Evolutionary conservation across 1,284 basidiomycete genomes (phyloP).

Genomic region (Pisolithus thermaeus): DNA sequence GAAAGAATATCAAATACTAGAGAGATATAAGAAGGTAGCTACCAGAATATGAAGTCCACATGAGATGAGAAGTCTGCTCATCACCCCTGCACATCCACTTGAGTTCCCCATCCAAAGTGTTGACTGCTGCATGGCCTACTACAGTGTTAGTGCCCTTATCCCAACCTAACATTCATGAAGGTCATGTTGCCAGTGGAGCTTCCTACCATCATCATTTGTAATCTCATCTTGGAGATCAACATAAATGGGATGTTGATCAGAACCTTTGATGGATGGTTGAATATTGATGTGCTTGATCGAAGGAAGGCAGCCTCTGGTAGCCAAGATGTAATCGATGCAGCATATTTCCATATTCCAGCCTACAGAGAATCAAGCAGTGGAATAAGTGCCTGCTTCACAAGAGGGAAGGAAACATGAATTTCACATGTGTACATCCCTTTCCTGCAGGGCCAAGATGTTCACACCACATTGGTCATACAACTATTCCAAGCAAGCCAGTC

Average conservation of each 20-base stretch:
- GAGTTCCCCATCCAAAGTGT: too few relatives aligned
- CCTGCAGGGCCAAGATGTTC: slow-evolving; percentile 75
- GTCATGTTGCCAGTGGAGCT: too few relatives aligned
- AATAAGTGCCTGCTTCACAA: slow-evolving; percentile 2
- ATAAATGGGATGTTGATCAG: slow-evolving; percentile 95
- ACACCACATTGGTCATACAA: slow-evolving; percentile 76
- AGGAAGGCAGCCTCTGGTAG: slow-evolving; percentile 78
- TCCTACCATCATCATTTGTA: slow-evolving; percentile 46
- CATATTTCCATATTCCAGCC: slow-evolving; percentile 95
- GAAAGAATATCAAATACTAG: too few relatives aligned
- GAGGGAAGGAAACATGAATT: slow-evolving; percentile 23
- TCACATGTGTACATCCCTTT: slow-evolving; percentile 80
- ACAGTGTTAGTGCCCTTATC: too few relatives aligned
- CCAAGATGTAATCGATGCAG: slow-evolving; percentile 90
- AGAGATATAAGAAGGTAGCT: too few relatives aligned
- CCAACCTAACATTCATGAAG: too few relatives aligned
- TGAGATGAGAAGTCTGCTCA: too few relatives aligned
- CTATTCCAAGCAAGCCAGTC: slow-evolving; percentile 72
- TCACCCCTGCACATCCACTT: too few relatives aligned
- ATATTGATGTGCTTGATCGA: slow-evolving; percentile 94
- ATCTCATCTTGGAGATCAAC: slow-evolving; percentile 87
- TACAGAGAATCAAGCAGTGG: slow-evolving; percentile 27
- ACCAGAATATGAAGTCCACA: too few relatives aligned
- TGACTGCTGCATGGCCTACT: too few relatives aligned
- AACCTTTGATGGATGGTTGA: slow-evolving; percentile 80